These are phyloP conservation scores for Phoenix roebelenii DNA, from an alignment of 176 grass and related monocot genomes.

Conservation along the genomic window DNA sequence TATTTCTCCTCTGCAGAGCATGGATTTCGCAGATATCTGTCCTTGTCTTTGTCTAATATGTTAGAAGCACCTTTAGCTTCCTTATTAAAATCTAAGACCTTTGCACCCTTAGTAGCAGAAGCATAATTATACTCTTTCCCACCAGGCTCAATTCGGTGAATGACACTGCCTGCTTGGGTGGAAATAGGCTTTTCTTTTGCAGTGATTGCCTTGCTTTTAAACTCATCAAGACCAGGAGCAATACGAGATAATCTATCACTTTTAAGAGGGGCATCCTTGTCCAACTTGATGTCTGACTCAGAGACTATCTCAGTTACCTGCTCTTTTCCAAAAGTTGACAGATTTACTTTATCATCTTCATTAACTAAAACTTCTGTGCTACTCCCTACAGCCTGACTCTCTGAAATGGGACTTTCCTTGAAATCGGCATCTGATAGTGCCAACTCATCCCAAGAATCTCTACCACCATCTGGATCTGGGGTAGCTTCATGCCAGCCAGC, in stretches of 20 bases:
- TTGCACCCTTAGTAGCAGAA: slow-evolving; percentile 69
- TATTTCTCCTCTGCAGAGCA: slow-evolving; percentile 90
- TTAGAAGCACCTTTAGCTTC: slow-evolving; percentile 94
- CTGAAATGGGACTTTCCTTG: slow-evolving; percentile 15
- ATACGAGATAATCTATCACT: slow-evolving; percentile 44
- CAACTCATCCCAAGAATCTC: slow-evolving; percentile 10
- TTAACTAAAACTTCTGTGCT: slow-evolving; percentile 15
- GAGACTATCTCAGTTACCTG: slow-evolving; percentile 7
- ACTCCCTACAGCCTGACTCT: slow-evolving; percentile 8
- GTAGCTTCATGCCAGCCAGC: slow-evolving; percentile 23
- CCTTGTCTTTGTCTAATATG: slow-evolving; percentile 92
- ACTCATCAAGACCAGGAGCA: slow-evolving; percentile 62
- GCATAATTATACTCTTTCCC: slow-evolving; percentile 96
- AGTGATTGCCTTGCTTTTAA: slow-evolving; percentile 67
- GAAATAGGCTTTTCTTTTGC: slow-evolving; percentile 44
- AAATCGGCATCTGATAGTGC: slow-evolving; percentile 6
- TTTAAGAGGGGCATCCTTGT: slow-evolving; percentile 23
- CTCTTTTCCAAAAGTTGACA: slow-evolving; percentile 8
- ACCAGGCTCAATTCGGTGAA: slow-evolving; percentile 76
- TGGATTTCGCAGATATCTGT: slow-evolving; percentile 93
- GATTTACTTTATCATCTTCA: slow-evolving; percentile 16
- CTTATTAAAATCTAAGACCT: slow-evolving; percentile 80
- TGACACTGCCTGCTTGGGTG: slow-evolving; percentile 43
- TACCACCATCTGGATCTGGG: slow-evolving; percentile 5
- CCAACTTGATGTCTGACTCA: slow-evolving; percentile 17